Conservation (phyloP, 1,284 basidiomycete genomes). For the Moesziomyces parantarcticus region DNA sequence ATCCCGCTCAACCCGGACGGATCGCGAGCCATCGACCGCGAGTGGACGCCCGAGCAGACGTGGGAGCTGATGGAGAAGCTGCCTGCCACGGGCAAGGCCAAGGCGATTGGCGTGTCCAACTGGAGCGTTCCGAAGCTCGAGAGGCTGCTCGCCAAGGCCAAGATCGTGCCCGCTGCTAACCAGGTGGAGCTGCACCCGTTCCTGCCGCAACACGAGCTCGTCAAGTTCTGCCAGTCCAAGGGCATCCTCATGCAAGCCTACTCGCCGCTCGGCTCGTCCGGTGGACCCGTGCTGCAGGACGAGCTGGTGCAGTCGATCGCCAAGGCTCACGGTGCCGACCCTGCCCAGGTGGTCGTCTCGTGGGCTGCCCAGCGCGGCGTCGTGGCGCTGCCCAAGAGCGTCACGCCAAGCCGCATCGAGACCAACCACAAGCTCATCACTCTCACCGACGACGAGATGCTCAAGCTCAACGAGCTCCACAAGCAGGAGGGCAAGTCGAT, state of each 20-base stretch:
- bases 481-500: constrained; percentile 47
- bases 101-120: constrained; percentile 77
- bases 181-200: constrained; percentile 70
- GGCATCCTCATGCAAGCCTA: constrained; percentile 52
- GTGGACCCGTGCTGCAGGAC: constrained; percentile 46
- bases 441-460: constrained; percentile 52
- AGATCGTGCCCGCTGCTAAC: constrained; percentile 78
- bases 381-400: constrained; percentile 51
- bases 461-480: constrained; percentile 53
- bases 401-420: constrained; percentile 56
- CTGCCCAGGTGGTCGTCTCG: constrained; percentile 54
- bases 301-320: constrained; percentile 48
- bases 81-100: constrained; percentile 76
- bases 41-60: constrained; percentile 77
- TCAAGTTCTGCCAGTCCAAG: constrained; percentile 73
- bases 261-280: constrained; percentile 55
- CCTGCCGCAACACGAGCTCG: constrained; percentile 80
- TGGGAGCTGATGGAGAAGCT: constrained; percentile 86
- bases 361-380: constrained; percentile 55
- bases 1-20: constrained; percentile 75
- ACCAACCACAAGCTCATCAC: constrained; percentile 49
- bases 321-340: constrained; percentile 40
- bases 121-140: constrained; percentile 56
- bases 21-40: constrained; percentile 73
- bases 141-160: constrained; percentile 72